These are phyloP conservation scores for Nicotiana paniculata DNA, from an alignment of 257 asterid species.

Conservation along the genomic window DNA sequence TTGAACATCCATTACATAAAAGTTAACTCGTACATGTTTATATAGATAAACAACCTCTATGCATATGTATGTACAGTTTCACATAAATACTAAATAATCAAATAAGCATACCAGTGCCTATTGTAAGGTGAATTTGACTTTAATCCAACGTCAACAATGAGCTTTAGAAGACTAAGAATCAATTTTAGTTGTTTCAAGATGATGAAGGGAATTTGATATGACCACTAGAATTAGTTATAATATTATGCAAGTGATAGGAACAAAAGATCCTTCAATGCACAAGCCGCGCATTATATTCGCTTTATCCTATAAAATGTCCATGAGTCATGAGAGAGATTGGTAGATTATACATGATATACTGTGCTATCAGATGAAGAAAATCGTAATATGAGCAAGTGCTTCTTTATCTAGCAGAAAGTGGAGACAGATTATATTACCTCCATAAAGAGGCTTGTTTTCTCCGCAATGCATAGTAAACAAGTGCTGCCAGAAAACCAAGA, in stretches of 20 bases:
- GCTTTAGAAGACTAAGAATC: background rate
- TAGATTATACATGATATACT: background rate
- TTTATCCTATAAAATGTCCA: background rate
- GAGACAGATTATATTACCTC: conserved; percentile 44
- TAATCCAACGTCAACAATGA: background rate
- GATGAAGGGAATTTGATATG: background rate
- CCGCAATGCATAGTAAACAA: conserved; percentile 39
- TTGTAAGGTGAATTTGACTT: background rate
- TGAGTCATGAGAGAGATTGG: background rate
- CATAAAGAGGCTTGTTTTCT: conserved; percentile 50
- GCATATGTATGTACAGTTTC: background rate
- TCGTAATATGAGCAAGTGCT: background rate
- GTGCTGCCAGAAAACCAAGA: conserved; percentile 40
- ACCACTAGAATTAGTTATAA: background rate
- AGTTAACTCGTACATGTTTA: background rate
- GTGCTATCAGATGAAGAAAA: background rate
- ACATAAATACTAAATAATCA: background rate
- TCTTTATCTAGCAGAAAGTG: conserved; percentile 8
- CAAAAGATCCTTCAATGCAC: background rate
- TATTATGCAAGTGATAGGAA: background rate
- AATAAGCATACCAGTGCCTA: background rate
- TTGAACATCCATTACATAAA: background rate
- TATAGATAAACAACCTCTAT: background rate
- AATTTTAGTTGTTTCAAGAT: background rate
- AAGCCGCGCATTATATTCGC: background rate